These are phyloP conservation scores for Monosporascus sp. DNA, from an alignment of 2,329 filamentous ascomycete genomes.

Conservation along the genomic window DNA sequence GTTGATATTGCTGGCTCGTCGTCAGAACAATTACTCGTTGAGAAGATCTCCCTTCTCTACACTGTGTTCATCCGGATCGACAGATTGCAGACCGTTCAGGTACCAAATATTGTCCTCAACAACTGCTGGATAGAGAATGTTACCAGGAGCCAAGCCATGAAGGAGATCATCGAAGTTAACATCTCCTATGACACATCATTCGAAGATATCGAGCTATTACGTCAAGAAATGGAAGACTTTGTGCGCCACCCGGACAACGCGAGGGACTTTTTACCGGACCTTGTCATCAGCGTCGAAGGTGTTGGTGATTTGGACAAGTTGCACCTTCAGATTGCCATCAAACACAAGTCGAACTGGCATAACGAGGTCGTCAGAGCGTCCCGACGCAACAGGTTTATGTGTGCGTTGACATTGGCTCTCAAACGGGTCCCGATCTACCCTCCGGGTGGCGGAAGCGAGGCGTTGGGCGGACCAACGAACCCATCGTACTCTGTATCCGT, in stretches of 20 bases:
- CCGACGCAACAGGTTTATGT: constrained; percentile 94
- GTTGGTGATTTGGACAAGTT: constrained; percentile 86
- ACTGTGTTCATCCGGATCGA: constrained; percentile 83
- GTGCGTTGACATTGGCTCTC: constrained; percentile 77
- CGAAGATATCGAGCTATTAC: constrained; percentile 81
- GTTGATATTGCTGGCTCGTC: constrained; percentile 65
- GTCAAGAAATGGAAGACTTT: constrained; percentile 78
- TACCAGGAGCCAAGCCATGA: constrained; percentile 85
- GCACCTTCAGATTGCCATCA: constrained; percentile 73
- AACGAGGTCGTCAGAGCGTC: constrained; percentile 77
- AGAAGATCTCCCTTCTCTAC: constrained; percentile 90
- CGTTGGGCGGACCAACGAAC: constrained; percentile 62
- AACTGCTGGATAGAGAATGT: constrained; percentile 94
- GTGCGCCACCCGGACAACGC: constrained; percentile 78
- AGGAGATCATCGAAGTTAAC: constrained; percentile 72
- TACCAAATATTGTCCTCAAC: constrained; percentile 90
- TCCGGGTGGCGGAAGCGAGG: constrained; percentile 66
- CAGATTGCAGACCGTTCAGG: constrained; percentile 72
- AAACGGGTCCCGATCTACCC: constrained; percentile 81
- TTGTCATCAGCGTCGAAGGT: constrained; percentile 71
- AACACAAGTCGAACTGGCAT: constrained; percentile 90
- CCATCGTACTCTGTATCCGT: constrained; percentile 78
- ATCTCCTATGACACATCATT: constrained; percentile 84
- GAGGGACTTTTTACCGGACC: constrained; percentile 83
- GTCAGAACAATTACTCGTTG: constrained; percentile 68